Conservation (phyloP, 176 grass and related monocot genomes). For the Triticum urartu region DNA sequence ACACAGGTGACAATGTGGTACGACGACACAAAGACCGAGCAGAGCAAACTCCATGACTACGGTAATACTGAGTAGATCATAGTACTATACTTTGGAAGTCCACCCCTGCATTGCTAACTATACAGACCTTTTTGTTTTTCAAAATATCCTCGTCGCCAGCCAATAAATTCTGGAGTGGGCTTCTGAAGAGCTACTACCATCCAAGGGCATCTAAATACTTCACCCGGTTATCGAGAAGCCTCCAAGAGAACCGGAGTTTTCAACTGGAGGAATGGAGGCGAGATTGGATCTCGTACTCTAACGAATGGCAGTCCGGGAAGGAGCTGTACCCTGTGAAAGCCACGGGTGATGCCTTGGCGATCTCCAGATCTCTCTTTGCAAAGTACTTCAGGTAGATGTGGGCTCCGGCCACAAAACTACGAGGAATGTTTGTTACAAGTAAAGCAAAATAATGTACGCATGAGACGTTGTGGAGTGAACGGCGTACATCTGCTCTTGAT, state of each 20-base stretch:
- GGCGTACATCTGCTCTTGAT: not conserved
- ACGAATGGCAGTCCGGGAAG: constrained; percentile 64
- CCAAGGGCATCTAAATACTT: constrained; percentile 90
- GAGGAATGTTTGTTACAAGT: not conserved
- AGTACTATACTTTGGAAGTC: not conserved
- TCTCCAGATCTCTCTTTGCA: constrained; percentile 62
- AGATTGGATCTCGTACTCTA: constrained; percentile 87
- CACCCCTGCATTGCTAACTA: constrained; percentile 2
- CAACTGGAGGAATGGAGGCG: constrained; percentile 76
- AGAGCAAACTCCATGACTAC: constrained; percentile 93
- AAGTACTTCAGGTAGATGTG: constrained; percentile 71
- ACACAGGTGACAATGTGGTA: constrained; percentile 99
- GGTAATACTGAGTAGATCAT: constrained; percentile 39
- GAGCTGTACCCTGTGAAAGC: constrained; percentile 56
- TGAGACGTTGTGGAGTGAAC: not conserved
- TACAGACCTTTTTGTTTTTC: not conserved
- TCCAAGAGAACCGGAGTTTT: constrained; percentile 67
- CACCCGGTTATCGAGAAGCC: constrained; percentile 47
- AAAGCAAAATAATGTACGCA: not conserved
- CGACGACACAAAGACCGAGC: constrained; percentile 73
- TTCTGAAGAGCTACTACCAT: constrained; percentile 89
- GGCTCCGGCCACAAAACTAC: not conserved
- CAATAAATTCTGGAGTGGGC: constrained; percentile 94
- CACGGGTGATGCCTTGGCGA: constrained; percentile 57
- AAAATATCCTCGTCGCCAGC: constrained; percentile 30